Evolutionary conservation across 164 flowering plant species (phyloP), one percentile per base, ranked within the genome.

Genomic region (Pachysandra terminalis): DNA sequence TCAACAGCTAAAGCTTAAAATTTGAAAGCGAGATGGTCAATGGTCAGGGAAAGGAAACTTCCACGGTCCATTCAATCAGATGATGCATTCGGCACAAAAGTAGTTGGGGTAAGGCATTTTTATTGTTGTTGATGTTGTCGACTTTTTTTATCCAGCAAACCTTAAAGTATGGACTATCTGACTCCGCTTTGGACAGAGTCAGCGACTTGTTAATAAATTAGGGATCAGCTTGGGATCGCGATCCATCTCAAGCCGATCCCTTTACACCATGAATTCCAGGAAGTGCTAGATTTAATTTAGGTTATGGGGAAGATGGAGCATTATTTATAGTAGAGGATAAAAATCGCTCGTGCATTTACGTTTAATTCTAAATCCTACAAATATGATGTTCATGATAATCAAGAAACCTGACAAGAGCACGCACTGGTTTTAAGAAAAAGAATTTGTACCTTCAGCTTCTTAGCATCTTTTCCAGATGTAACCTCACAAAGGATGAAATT

Each of bases 401-500:
- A 63, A 56, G 27, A 70, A 24, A 16, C 40, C 65, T 26, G 5
- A 22, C 16, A 28, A 45, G 57, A n/a, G n/a, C n/a, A n/a, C n/a
- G 12, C 49, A 57, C 14, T 19, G 40, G 61, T 5, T 64, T 51
- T 22, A 22, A 17, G 0, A 24, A 22, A 37, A 64, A 56, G 22
- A 59, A 53, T 2, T 32, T 28, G 25, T 85, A 95, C 99, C 99
- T 93, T 96, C 21, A 96, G 80, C 78, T 93, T 87, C 85, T 93
- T 93, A 7, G 99, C 91, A 81, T 93, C 95, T 85, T 68, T 80
- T 69, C 92, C 96, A 7, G 84, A 69, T 55, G 84, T 86, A 68
- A 93, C 98, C 78, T 85, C 88, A 68, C 98, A 96, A 52, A 96
- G 96, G 75, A 96, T 93, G 78, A 96, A 96, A 82, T 96, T 96